These are phyloP conservation scores for Pythium angustatum DNA, from an alignment of 352 stramenopile species.

Conservation along the genomic window DNA sequence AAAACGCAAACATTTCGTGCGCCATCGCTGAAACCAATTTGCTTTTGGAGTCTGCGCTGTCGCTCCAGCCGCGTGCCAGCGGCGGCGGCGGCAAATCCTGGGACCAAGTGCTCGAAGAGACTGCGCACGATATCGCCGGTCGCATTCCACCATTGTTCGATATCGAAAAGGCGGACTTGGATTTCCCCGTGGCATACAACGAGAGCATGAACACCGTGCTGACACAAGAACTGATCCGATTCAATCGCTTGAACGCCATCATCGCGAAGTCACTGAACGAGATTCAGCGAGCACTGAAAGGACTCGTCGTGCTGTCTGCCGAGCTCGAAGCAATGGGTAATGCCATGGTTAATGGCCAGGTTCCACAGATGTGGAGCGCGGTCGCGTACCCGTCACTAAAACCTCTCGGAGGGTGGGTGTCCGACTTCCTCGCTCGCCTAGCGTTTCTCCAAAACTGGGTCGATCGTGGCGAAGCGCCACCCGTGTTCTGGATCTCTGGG, in stretches of 20 bases:
- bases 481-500: constrained; percentile 92
- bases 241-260: constrained; percentile 84
- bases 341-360: constrained; percentile 91
- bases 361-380: constrained; percentile 80
- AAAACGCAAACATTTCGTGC: constrained; percentile 89
- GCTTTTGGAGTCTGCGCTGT: constrained; percentile 88
- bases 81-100: constrained; percentile 85
- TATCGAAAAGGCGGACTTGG: constrained; percentile 86
- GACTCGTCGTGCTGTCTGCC: constrained; percentile 91
- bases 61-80: constrained; percentile 86
- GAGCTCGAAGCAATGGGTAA: constrained; percentile 94
- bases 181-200: constrained; percentile 80
- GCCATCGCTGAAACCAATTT: constrained; percentile 86
- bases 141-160: constrained; percentile 85
- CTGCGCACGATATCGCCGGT: constrained; percentile 84
- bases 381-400: constrained; percentile 93
- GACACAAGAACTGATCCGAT: constrained; percentile 91
- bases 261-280: constrained; percentile 83
- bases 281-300: constrained; percentile 92
- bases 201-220: constrained; percentile 91
- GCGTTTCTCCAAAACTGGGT: constrained; percentile 86
- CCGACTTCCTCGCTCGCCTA: constrained; percentile 85
- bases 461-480: constrained; percentile 63
- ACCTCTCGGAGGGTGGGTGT: constrained; percentile 91
- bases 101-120: constrained; percentile 87